Conservation (phyloP, 2,329 filamentous ascomycete genomes). For the Xylaria sp. region DNA sequence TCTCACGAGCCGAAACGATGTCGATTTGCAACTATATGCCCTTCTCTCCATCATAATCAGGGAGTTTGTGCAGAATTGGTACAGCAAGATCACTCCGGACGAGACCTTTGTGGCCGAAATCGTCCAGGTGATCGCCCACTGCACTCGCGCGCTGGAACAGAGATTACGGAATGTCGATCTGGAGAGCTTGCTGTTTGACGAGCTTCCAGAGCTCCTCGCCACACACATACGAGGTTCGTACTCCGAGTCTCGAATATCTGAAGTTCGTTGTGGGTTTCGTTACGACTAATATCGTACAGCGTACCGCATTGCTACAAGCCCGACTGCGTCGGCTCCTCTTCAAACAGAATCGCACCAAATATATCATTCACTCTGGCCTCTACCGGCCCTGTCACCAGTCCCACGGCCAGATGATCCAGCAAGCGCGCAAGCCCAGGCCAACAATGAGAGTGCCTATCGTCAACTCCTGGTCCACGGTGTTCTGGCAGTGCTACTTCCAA, state of each 20-base stretch:
- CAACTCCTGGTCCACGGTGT: slow-evolving; percentile 85
- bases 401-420: slow-evolving; percentile 61
- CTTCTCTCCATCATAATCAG: slow-evolving; percentile 87
- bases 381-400: slow-evolving; percentile 80
- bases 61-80: slow-evolving; percentile 93
- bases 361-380: slow-evolving; percentile 83
- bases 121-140: slow-evolving; percentile 89
- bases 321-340: slow-evolving; percentile 63
- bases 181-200: slow-evolving; percentile 82
- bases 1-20: slow-evolving; percentile 90
- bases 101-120: slow-evolving; percentile 87
- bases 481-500: slow-evolving; percentile 83
- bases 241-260: slow-evolving; percentile 5
- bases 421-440: slow-evolving; percentile 64
- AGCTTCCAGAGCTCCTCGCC: slow-evolving; percentile 82
- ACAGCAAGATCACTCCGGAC: slow-evolving; percentile 88
- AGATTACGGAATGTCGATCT: slow-evolving; percentile 82
- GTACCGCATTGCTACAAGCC: slow-evolving; percentile 70
- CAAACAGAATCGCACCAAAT: slow-evolving; percentile 67
- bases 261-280: background rate
- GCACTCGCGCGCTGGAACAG: slow-evolving; percentile 85
- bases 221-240: slow-evolving; percentile 76
- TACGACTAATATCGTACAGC: slow-evolving; percentile 54
- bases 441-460: slow-evolving; percentile 83
- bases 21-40: slow-evolving; percentile 92